Base-by-base conservation (phyloP, 495 filamentous ascomycete species). In the Penicillium daleae region DNA sequence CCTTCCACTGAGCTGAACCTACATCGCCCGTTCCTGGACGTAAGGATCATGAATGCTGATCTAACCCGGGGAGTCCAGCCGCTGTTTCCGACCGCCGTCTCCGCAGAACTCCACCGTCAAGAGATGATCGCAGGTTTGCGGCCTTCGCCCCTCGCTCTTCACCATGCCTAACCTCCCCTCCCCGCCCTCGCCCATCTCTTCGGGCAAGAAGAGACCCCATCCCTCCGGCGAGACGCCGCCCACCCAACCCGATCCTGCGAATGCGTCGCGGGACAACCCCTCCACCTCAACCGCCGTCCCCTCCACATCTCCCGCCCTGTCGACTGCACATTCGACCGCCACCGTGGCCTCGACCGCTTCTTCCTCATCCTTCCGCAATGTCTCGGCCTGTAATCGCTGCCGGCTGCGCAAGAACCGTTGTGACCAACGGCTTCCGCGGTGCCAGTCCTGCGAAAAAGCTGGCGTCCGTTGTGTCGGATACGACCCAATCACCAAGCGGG, bases 371-470 rank as follows among this genome's bases (percentile, higher is more conserved):
- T 97, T 97, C 75, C 89, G 93, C 66, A 97, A 97, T 73, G 94
- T 98, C 62, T 94, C 90, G 64, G 94, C 94, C 51, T 98, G 94
- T 74, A 96, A 97, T 77, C 87, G 94, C 22, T 98, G 94, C 72
- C 87, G 94, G 13, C 77, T 94, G 64, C 86, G 94, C 65, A 98
- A 98, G 78, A 97, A 98, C 69, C 86, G 93, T 29, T 98, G 94
- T 71, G 94, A 98, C 71, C 93, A 97, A 80, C 87, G 88, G 49
- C 83, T 98, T 51, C 94, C 94, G 26, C 90, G 90, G 55, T 98
- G 94, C 75, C 86, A 91, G 50, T 88, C 90, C 60, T 98, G 94
- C 73, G 92, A 92, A 73, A 97, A 97, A 78, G 93, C 91, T 15
- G 83, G 85, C 65, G 90, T 94, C 33, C 89, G 89, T 67, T 97